Percentiles rank a stretch among this genome's conserved stretches.
Evolutionary conservation across 2,329 filamentous ascomycete genomes (phyloP).

Genomic region (Chlorencoelia australis): DNA sequence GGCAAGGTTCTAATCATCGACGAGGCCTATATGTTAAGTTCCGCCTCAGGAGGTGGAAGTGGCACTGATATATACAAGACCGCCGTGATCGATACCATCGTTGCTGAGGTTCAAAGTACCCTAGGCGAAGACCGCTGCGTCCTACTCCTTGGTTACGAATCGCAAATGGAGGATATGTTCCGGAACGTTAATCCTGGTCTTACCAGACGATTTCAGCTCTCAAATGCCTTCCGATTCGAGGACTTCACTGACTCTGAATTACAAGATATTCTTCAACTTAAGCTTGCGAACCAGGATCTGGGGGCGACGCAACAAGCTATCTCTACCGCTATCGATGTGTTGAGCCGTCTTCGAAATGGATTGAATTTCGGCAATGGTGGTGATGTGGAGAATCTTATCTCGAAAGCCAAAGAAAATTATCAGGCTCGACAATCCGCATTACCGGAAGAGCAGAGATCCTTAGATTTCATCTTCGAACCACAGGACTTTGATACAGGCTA

Average conservation of each 20-base stretch:
- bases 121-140: constrained; percentile 66
- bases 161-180: constrained; percentile 63
- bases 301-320: constrained; percentile 41
- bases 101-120: constrained; percentile 57
- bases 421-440: constrained; percentile 18
- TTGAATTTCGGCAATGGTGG: constrained; percentile 64
- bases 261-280: constrained; percentile 48
- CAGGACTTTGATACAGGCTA: constrained; percentile 44
- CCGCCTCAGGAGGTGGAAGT: constrained; percentile 20
- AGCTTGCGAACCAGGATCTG: constrained; percentile 48
- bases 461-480: constrained; percentile 21
- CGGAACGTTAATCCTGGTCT: constrained; percentile 65
- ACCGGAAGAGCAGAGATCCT: constrained; percentile 6
- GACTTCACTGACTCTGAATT: constrained; percentile 55
- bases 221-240: constrained; percentile 55
- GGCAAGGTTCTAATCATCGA: constrained; percentile 76
- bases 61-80: constrained; percentile 44
- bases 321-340: constrained; percentile 46
- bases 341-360: constrained; percentile 50
- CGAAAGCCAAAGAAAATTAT: constrained; percentile 34
- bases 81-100: constrained; percentile 63
- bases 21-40: constrained; percentile 61
- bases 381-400: constrained; percentile 62
- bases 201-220: constrained; percentile 52
- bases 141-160: constrained; percentile 59